phyloP scores from a whole-genome alignment of 2,329 filamentous ascomycete species.

The Pleoardoris graminearum region DNA sequence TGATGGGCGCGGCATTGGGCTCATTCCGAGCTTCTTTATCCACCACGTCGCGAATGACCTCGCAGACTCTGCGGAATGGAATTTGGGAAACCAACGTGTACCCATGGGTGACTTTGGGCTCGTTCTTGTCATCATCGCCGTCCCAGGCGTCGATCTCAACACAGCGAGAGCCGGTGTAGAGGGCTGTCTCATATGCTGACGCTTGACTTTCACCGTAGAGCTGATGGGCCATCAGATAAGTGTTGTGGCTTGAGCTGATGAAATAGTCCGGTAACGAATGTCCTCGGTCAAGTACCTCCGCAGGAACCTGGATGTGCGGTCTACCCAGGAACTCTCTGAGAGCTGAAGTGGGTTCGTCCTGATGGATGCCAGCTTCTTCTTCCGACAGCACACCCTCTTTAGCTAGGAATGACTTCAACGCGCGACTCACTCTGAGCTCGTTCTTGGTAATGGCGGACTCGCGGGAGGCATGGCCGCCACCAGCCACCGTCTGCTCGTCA shows the following conservation, averaged over 20 bases:
- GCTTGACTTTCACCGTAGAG: slow-evolving; percentile 66
- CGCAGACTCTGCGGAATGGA: slow-evolving; percentile 66
- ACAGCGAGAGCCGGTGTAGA: slow-evolving; percentile 67
- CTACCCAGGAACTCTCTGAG: slow-evolving; percentile 59
- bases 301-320: slow-evolving; percentile 62
- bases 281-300: slow-evolving; percentile 59
- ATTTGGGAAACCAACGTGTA: slow-evolving; percentile 70
- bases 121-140: slow-evolving; percentile 60
- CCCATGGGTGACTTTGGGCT: slow-evolving; percentile 72
- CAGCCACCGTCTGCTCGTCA: slow-evolving; percentile 56
- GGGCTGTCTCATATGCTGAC: slow-evolving; percentile 64
- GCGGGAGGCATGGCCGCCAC: slow-evolving; percentile 61
- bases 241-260: slow-evolving; percentile 74
- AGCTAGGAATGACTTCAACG: slow-evolving; percentile 60
- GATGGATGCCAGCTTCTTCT: slow-evolving; percentile 53
- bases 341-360: slow-evolving; percentile 50
- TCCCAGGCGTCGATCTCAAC: slow-evolving; percentile 78
- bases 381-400: slow-evolving; percentile 56
- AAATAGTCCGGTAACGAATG: slow-evolving; percentile 70
- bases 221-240: slow-evolving; percentile 71
- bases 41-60: slow-evolving; percentile 65
- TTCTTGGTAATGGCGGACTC: slow-evolving; percentile 55
- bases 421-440: slow-evolving; percentile 62
- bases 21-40: slow-evolving; percentile 60
- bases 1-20: slow-evolving; percentile 58